Conservation (phyloP, 176 grass and related monocot genomes). For the Aegilops longissima region DNA sequence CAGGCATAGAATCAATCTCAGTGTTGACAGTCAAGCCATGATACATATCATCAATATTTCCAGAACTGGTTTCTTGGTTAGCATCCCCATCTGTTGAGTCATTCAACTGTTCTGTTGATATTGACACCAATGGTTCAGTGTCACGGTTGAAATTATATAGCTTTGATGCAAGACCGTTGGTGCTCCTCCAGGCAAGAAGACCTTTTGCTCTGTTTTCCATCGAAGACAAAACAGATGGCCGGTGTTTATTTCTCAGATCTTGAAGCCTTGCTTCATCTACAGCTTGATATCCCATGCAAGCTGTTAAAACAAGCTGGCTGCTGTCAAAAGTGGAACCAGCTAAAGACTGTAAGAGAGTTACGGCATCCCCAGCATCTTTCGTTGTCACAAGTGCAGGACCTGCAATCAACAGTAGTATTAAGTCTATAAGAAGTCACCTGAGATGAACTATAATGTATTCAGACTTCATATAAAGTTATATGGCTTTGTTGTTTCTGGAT, state of each 20-base stretch:
- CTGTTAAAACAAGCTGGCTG: slow-evolving; percentile 97
- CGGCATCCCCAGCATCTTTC: slow-evolving; percentile 96
- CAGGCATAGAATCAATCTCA: slow-evolving; percentile 78
- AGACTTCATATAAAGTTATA: neutral
- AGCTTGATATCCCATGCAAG: slow-evolving; percentile 94
- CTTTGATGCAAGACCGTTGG: slow-evolving; percentile 82
- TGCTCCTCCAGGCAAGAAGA: slow-evolving; percentile 61
- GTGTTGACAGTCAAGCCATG: slow-evolving; percentile 55
- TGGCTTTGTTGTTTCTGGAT: neutral
- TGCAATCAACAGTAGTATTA: slow-evolving; percentile 30
- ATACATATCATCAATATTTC: slow-evolving; percentile 54
- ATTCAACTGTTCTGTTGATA: slow-evolving; percentile 48
- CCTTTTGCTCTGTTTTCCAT: slow-evolving; percentile 92
- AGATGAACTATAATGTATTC: slow-evolving; percentile 21
- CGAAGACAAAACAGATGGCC: slow-evolving; percentile 79
- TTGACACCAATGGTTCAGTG: slow-evolving; percentile 64
- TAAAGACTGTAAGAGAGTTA: slow-evolving; percentile 93
- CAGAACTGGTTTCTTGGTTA: slow-evolving; percentile 49
- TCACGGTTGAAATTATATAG: slow-evolving; percentile 85
- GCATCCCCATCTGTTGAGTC: slow-evolving; percentile 42
- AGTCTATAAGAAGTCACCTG: slow-evolving; percentile 7
- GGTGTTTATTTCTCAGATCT: slow-evolving; percentile 87
- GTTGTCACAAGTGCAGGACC: slow-evolving; percentile 97
- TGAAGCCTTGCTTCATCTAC: slow-evolving; percentile 74
- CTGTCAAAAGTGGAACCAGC: slow-evolving; percentile 96